phyloP scores from a whole-genome alignment of 257 asterid species.

The Nicotiana sylvestris region DNA sequence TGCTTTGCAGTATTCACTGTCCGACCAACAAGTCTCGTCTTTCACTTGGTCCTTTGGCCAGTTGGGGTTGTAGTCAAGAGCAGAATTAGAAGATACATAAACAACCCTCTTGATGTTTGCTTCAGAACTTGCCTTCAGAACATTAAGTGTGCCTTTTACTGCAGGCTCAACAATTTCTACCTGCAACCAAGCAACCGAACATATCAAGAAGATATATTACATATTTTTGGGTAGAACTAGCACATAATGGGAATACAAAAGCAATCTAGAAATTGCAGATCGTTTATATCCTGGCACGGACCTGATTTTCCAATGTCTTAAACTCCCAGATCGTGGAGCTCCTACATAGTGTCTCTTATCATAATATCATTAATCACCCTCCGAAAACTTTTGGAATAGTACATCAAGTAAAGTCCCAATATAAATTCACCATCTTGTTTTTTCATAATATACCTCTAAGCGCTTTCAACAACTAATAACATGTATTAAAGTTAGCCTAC shows the following conservation, averaged over 20 bases:
- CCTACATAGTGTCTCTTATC: not conserved
- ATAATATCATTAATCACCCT: not conserved
- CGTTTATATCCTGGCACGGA: not conserved
- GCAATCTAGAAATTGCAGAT: not conserved
- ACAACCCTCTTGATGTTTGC: conserved; percentile 56
- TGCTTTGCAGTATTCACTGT: conserved; percentile 61
- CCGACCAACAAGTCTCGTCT: conserved; percentile 86
- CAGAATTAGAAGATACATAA: conserved; percentile 62
- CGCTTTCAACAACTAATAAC: not conserved
- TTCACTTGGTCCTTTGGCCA: conserved; percentile 53
- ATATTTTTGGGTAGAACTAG: not conserved
- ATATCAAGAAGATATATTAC: not conserved
- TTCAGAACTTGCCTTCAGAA: conserved; percentile 71
- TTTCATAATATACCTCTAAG: not conserved
- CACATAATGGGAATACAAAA: not conserved
- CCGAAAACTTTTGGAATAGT: not conserved
- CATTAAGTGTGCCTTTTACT: conserved; percentile 60
- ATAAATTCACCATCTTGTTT: not conserved
- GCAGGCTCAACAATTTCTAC: conserved; percentile 81
- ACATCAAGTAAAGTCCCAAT: not conserved
- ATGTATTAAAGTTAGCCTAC: not conserved
- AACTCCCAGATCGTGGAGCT: not conserved
- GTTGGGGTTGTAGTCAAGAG: conserved; percentile 52
- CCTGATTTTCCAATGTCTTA: not conserved
- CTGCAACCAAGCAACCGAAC: conserved; percentile 32